These are phyloP conservation scores for Waltergamsia citrina DNA, from an alignment of 2,329 filamentous ascomycete species.

Conservation along the genomic window DNA sequence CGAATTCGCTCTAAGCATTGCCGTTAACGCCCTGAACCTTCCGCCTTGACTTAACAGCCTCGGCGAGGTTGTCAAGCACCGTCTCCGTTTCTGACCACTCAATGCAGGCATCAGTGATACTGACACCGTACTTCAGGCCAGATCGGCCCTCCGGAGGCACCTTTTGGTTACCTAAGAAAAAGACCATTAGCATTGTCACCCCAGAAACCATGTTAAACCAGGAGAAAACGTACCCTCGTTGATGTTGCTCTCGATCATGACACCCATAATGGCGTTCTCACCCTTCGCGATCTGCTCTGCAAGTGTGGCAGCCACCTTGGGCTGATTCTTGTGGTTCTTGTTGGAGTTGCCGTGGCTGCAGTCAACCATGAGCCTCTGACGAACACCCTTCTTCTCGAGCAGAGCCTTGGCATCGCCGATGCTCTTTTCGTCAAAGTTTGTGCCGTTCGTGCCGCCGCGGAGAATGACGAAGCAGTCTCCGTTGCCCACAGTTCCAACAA, in stretches of 20 bases:
- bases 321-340: conserved; percentile 97
- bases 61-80: conserved; percentile 69
- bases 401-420: conserved; percentile 76
- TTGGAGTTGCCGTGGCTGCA: conserved; percentile 94
- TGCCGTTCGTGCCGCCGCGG: conserved; percentile 83
- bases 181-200: conserved; percentile 14
- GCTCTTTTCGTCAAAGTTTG: conserved; percentile 84
- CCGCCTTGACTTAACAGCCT: conserved; percentile 68
- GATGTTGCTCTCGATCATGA: conserved; percentile 99
- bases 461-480: conserved; percentile 96
- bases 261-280: conserved; percentile 83
- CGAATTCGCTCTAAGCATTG: not conserved
- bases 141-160: conserved; percentile 78
- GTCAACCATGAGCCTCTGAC: conserved; percentile 85
- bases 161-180: conserved; percentile 68
- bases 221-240: conserved; percentile 59
- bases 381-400: conserved; percentile 63
- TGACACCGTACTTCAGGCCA: conserved; percentile 85
- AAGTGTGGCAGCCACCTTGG: conserved; percentile 75
- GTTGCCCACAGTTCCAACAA: conserved; percentile 90
- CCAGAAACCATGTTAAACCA: not conserved
- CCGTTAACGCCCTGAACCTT: conserved; percentile 23
- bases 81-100: conserved; percentile 82
- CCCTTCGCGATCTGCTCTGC: conserved; percentile 79
- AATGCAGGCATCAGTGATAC: conserved; percentile 96